phyloP scores from a whole-genome alignment of 78 protist genomes.

The Corallochytrium limacisporum region DNA sequence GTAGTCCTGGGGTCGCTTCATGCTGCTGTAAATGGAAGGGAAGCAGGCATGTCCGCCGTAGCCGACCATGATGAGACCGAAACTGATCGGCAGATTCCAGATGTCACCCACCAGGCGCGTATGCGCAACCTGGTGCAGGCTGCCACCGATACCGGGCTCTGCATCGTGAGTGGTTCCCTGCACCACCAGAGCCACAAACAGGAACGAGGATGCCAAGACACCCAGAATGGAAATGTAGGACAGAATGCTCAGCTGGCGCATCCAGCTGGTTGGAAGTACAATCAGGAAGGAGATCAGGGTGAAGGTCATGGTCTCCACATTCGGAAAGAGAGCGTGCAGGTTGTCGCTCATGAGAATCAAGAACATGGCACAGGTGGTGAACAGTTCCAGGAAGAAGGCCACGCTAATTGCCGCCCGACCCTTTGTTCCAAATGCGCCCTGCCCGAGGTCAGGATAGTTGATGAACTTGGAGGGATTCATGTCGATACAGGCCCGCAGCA shows the following conservation, averaged over 20 bases:
- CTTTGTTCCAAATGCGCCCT: not conserved
- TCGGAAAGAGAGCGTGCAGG: not conserved
- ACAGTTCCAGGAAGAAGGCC: not conserved
- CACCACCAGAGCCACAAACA: not conserved
- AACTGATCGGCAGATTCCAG: not conserved
- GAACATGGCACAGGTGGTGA: constrained; percentile 10
- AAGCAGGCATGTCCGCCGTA: constrained; percentile 8
- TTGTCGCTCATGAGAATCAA: not conserved
- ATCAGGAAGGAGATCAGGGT: not conserved
- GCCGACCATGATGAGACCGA: constrained; percentile 4
- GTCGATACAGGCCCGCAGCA: not conserved
- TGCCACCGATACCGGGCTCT: not conserved
- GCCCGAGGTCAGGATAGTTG: not conserved
- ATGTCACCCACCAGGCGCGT: not conserved
- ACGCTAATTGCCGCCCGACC: not conserved
- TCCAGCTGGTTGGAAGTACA: constrained; percentile 2
- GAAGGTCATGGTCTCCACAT: not conserved
- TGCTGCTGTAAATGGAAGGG: not conserved
- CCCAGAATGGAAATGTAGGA: not conserved
- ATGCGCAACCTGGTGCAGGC: not conserved
- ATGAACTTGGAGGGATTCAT: not conserved
- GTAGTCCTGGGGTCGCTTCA: not conserved
- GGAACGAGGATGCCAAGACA: not conserved
- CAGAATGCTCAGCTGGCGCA: not conserved
- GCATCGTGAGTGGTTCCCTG: not conserved